Base-by-base conservation (phyloP, 768 basidiomycete species). In the Kwoniella sp. region DNA sequence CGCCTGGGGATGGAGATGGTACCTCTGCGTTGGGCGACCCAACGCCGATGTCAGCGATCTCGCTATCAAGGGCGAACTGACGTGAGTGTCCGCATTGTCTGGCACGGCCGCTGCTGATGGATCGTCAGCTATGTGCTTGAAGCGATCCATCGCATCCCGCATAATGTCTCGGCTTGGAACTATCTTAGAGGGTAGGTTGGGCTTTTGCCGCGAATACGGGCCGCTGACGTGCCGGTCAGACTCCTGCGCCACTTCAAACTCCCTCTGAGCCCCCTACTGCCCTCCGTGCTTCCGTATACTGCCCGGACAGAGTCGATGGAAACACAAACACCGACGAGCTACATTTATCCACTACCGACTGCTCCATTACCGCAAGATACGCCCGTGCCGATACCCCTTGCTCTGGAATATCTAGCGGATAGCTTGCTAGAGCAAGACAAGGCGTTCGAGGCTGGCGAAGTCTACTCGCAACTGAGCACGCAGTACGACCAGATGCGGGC, bases 131-230 rank as follows among this genome's bases (percentile, higher is more conserved):
- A 83, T 63, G 80, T 81, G n/a, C 88, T 92, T 74, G 78, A 84
- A 61, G 85, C 84, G 67, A 87, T 98, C 45, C 81, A 86, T 17
- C 76, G 85, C 10, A 88, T 88, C 3, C 90, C 95, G 6, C 92
- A 91, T 73, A 99, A 99, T 62, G 81, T 84, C 0, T 93, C 91
- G 0, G 87, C 89, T 0, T 99, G 95, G 95, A 95, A 95, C 73
- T 99, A 95, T 73, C 80, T 98, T 9, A 83, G 93, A 55, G 95
- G 75, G 75, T 76, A 22, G 32, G 56, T 50, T 9, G 20, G 15
- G 11, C 9, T 12, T 11, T 45, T 45, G n/a, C n/a, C 10, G 20
- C 20, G n/a, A n/a, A 31, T 29, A 27, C 27, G 23, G 48, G n/a
- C 37, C 46, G 23, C 57, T 58, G 22, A 58, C 51, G 37, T 56